A percentile compares a stretch with the other conserved stretches of the same genome.
Conservation (phyloP, 2,329 filamentous ascomycete species). For the Xylaria sp. region DNA sequence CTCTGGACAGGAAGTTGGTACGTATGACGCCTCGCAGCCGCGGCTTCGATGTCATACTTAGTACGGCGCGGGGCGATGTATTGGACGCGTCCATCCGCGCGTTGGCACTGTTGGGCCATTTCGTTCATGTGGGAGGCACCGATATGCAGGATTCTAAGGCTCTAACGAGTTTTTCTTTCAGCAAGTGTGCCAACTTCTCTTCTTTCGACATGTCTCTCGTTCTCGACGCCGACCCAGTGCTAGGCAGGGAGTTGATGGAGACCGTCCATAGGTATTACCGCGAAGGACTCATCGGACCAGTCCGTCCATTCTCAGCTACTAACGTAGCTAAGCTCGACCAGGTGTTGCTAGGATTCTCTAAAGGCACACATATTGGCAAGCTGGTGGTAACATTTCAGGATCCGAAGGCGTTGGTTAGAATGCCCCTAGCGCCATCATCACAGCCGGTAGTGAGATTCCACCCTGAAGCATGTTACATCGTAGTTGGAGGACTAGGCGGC, state of each 20-base stretch:
- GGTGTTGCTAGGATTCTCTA: slow-evolving; percentile 34
- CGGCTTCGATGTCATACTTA: slow-evolving; percentile 34
- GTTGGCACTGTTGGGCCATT: slow-evolving; percentile 4
- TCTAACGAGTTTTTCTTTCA: slow-evolving; percentile 13
- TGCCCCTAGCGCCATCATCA: too few species aligned
- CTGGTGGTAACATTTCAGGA: slow-evolving; percentile 38
- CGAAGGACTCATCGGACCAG: slow-evolving; percentile 24
- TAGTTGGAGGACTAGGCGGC: slow-evolving; percentile 41
- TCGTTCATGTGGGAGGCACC: slow-evolving; percentile 20
- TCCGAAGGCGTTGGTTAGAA: too few species aligned
- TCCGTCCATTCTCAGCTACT: slow-evolving; percentile 17
- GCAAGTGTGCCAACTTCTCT: slow-evolving; percentile 31
- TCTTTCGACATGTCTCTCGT: slow-evolving; percentile 33
- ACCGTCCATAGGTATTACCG: slow-evolving; percentile 30
- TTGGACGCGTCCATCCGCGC: neutral
- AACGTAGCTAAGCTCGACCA: slow-evolving; percentile 35
- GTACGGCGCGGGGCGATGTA: slow-evolving; percentile 10
- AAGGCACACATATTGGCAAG: slow-evolving; percentile 43
- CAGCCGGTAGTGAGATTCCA: slow-evolving; percentile 34
- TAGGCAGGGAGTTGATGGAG: slow-evolving; percentile 27
- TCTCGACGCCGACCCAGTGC: too few species aligned
- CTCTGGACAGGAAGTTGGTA: too few species aligned
- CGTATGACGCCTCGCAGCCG: neutral
- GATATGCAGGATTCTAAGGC: slow-evolving; percentile 31
- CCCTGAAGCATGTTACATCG: slow-evolving; percentile 40